Conservation (phyloP, 768 basidiomycete species). For the Sarcodon sp. region DNA sequence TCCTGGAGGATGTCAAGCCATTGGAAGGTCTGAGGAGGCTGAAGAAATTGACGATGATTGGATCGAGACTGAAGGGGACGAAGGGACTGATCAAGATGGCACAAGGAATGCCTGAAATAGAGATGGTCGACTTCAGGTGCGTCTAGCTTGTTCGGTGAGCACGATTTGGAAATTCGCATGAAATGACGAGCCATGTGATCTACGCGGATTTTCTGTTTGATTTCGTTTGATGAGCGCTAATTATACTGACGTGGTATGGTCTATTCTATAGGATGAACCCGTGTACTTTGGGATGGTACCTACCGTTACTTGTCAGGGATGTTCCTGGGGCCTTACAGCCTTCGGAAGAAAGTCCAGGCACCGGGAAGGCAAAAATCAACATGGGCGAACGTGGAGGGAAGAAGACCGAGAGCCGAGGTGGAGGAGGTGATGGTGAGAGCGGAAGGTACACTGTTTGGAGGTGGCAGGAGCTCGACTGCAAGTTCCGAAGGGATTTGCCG, state of each 20-base stretch:
- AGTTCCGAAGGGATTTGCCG: constrained; percentile 84
- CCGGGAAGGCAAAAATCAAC: background rate
- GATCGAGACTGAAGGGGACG: constrained; percentile 63
- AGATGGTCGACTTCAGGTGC: constrained; percentile 87
- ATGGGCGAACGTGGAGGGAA: constrained; percentile 8
- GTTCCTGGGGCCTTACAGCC: constrained; percentile 56
- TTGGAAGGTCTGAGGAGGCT: constrained; percentile 66
- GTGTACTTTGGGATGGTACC: constrained; percentile 91
- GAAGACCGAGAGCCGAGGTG: constrained; percentile 13
- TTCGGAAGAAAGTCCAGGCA: constrained; percentile 21
- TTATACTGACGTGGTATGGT: background rate
- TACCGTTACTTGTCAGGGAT: constrained; percentile 70
- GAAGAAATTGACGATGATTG: constrained; percentile 79
- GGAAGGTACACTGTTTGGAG: background rate
- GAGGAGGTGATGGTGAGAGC: background rate
- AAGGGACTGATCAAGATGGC: constrained; percentile 63
- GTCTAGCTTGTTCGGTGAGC: too few species aligned
- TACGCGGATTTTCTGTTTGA: too few species aligned
- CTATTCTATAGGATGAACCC: constrained; percentile 71
- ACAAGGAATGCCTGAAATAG: constrained; percentile 61
- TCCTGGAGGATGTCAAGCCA: constrained; percentile 58
- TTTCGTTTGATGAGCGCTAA: too few species aligned
- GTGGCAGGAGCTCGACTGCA: constrained; percentile 74
- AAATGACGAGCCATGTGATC: too few species aligned
- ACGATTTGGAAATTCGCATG: too few species aligned